Percentiles rank a stretch among this genome's conserved stretches.
These are phyloP conservation scores for Leptographium procerum DNA, from an alignment of 2,329 filamentous ascomycete genomes.

Conservation along the genomic window DNA sequence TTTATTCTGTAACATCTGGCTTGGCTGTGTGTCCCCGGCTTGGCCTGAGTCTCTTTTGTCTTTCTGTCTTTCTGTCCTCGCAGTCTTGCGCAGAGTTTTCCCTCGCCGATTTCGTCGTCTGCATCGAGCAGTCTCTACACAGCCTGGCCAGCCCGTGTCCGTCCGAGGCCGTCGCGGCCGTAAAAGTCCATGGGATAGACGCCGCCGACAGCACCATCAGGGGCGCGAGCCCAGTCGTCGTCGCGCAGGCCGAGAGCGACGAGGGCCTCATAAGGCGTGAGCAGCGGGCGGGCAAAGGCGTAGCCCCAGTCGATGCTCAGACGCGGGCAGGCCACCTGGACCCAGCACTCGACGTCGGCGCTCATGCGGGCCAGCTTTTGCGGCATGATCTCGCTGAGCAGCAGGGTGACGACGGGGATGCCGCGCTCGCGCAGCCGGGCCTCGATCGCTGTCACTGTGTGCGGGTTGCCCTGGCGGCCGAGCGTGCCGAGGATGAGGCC, in stretches of 20 bases:
- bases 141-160: conserved; percentile 44
- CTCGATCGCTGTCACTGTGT: conserved; percentile 84
- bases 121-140: neutral
- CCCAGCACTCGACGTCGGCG: conserved; percentile 88
- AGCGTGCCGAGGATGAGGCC: conserved; percentile 88
- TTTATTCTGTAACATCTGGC: no score
- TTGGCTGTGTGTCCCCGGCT: no score
- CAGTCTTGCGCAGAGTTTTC: no score
- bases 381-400: conserved; percentile 92
- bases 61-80: no score
- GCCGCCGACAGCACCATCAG: conserved; percentile 47
- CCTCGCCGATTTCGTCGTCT: no score
- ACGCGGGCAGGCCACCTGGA: conserved; percentile 93
- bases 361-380: conserved; percentile 86
- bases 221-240: conserved; percentile 43
- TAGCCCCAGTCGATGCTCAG: conserved; percentile 99
- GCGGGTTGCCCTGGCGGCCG: conserved; percentile 87
- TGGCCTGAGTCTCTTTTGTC: no score
- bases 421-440: conserved; percentile 57
- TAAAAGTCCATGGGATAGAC: conserved; percentile 99
- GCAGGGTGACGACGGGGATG: conserved; percentile 71
- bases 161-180: conserved; percentile 77
- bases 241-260: conserved; percentile 73
- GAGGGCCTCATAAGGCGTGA: conserved; percentile 92
- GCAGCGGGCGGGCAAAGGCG: conserved; percentile 74